Conservation (phyloP, 768 basidiomycete species). For the Termitomyces heimii region DNA sequence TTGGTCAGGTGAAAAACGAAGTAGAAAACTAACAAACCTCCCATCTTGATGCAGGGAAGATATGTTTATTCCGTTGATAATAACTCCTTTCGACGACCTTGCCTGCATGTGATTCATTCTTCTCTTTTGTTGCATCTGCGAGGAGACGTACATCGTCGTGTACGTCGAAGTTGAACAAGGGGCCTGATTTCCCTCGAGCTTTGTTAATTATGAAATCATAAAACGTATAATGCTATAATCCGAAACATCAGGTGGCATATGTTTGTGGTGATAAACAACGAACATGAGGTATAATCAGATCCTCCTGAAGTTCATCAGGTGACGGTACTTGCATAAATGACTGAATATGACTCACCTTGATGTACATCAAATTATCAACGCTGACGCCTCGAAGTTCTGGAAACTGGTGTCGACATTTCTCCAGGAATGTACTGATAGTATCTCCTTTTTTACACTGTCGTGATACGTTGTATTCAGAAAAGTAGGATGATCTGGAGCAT, state of each 20-base stretch:
- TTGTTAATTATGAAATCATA: constrained; percentile 99
- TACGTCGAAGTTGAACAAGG: constrained; percentile 97
- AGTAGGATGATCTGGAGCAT: neutral
- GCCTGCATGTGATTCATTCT: constrained; percentile 97
- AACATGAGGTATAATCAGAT: constrained; percentile 95
- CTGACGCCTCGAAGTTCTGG: constrained; percentile 86
- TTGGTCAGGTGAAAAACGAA: neutral
- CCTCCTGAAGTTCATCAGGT: constrained; percentile 54
- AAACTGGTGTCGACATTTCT: constrained; percentile 90
- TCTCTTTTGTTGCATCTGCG: constrained; percentile 92
- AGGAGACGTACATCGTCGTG: constrained; percentile 96
- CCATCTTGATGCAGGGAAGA: constrained; percentile 96
- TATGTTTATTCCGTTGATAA: constrained; percentile 95
- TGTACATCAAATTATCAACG: constrained; percentile 97
- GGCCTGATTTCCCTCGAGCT: constrained; percentile 96
- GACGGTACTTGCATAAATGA: neutral
- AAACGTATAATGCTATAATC: constrained; percentile 87
- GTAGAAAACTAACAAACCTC: constrained; percentile 52
- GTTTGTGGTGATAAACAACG: constrained; percentile 17
- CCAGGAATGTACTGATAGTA: constrained; percentile 77
- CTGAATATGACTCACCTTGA: constrained; percentile 57
- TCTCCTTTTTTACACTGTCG: constrained; percentile 96
- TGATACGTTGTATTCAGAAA: neutral
- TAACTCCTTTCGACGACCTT: constrained; percentile 97
- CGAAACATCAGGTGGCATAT: constrained; percentile 1